A percentile compares a stretch with the other conserved stretches of the same genome.
These are phyloP conservation scores for Auriscalpium vulgare DNA, from an alignment of 768 basidiomycete genomes.

Conservation along the genomic window DNA sequence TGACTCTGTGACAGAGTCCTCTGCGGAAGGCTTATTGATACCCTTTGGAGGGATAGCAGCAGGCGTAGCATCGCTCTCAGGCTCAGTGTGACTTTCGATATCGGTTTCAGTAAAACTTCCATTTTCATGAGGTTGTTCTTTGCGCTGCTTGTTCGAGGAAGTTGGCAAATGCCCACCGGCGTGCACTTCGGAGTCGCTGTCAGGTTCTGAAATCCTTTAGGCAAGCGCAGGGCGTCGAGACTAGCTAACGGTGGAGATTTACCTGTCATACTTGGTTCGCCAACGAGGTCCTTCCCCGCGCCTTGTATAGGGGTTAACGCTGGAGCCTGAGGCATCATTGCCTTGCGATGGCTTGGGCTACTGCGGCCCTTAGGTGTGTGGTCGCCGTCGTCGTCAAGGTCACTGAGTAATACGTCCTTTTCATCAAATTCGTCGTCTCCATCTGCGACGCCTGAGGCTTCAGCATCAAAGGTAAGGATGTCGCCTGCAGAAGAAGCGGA, in stretches of 20 bases:
- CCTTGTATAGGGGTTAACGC: background rate
- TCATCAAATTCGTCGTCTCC: conserved; percentile 16
- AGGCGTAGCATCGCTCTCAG: background rate
- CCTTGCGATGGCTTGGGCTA: conserved; percentile 1
- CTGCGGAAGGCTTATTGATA: conserved; percentile 6
- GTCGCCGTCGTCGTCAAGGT: conserved; percentile 6
- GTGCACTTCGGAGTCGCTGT: conserved; percentile 9
- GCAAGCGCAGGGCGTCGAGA: background rate
- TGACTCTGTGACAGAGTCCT: conserved; percentile 41
- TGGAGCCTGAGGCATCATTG: background rate
- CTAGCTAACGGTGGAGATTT: background rate
- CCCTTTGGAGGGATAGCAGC: background rate
- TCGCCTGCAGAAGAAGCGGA: conserved; percentile 10
- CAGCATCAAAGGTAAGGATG: conserved; percentile 9
- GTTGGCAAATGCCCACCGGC: background rate
- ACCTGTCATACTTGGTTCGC: conserved; percentile 9
- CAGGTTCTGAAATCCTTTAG: conserved; percentile 20
- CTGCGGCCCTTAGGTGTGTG: background rate
- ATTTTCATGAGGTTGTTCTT: background rate
- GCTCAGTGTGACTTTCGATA: conserved; percentile 2
- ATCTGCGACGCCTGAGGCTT: conserved; percentile 7
- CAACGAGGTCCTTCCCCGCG: background rate
- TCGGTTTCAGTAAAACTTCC: background rate
- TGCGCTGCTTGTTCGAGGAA: too few relatives aligned
- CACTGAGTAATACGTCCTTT: conserved; percentile 1